Evolutionary conservation across 1,284 basidiomycete species (phyloP).

Genomic region (Tylopilus sp.): DNA sequence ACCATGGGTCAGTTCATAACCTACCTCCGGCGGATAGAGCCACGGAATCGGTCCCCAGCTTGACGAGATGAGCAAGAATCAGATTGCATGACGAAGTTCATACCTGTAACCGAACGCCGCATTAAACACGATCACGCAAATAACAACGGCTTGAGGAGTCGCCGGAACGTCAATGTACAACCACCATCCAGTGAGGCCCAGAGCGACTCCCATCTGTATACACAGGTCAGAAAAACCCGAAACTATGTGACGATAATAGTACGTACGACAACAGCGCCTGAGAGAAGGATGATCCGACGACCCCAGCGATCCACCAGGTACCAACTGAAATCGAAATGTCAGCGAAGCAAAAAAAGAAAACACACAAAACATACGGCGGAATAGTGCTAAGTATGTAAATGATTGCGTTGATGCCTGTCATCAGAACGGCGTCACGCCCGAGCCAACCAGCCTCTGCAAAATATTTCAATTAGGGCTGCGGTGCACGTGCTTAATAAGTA

Average conservation of each 20-base stretch:
- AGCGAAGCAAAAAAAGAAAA: constrained; percentile 1
- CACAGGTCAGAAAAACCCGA: constrained; percentile 3
- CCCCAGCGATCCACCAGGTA: constrained; percentile 94
- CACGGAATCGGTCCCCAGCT: constrained; percentile 78
- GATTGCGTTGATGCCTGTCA: constrained; percentile 93
- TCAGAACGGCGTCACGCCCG: constrained; percentile 93
- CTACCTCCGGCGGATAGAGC: constrained; percentile 85
- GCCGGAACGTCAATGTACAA: constrained; percentile 87
- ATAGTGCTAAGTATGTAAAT: constrained; percentile 84
- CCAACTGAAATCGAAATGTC: constrained; percentile 58
- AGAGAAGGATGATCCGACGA: constrained; percentile 85
- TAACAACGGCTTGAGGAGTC: constrained; percentile 87
- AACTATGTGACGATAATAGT: constrained; percentile 1
- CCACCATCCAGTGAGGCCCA: constrained; percentile 85
- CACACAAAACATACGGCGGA: constrained; percentile 57
- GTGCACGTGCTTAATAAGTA: not conserved
- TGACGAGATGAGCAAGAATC: constrained; percentile 8
- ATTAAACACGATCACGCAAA: constrained; percentile 92
- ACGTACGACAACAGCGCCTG: constrained; percentile 81
- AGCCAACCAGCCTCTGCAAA: constrained; percentile 90
- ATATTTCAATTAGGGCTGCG: constrained; percentile 10
- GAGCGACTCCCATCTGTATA: constrained; percentile 70
- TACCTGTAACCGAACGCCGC: constrained; percentile 87
- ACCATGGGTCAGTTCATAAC: constrained; percentile 1
- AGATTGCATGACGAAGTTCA: constrained; percentile 16